Evolutionary conservation across 2,329 filamentous ascomycete species (phyloP).

Genomic region (Arthrobotrys sphaeroides): DNA sequence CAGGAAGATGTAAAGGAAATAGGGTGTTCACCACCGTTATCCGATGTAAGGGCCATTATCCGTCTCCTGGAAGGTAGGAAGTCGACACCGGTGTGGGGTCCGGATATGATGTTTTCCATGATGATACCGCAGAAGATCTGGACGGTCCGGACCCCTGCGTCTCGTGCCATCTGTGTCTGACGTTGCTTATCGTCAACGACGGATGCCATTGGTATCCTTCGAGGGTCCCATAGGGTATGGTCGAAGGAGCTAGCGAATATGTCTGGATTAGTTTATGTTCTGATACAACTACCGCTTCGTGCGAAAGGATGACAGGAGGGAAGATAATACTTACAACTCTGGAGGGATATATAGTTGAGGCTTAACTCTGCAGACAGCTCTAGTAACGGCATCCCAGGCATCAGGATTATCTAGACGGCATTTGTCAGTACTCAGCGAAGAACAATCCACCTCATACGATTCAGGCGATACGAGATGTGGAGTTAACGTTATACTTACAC

Average conservation of each 20-base stretch:
- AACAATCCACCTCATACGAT: background rate
- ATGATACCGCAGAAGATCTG: conserved; percentile 51
- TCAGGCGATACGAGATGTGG: conserved; percentile 23
- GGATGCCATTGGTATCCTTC: conserved; percentile 40
- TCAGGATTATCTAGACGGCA: conserved; percentile 39
- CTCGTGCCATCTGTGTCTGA: conserved; percentile 32
- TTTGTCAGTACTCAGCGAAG: conserved; percentile 37
- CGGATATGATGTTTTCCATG: conserved; percentile 49
- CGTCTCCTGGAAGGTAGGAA: conserved; percentile 34
- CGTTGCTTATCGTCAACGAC: conserved; percentile 48
- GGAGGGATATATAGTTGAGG: conserved; percentile 51
- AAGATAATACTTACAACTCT: conserved; percentile 49
- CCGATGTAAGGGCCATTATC: conserved; percentile 14
- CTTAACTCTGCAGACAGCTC: conserved; percentile 47
- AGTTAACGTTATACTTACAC: conserved; percentile 33
- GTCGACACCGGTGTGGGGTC: conserved; percentile 39
- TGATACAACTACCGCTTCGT: conserved; percentile 7
- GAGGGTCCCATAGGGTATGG: conserved; percentile 45
- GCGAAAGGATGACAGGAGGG: conserved; percentile 15
- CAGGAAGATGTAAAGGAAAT: conserved; percentile 51
- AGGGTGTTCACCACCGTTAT: conserved; percentile 9
- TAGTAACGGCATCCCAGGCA: conserved; percentile 44
- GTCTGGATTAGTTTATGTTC: conserved; percentile 21
- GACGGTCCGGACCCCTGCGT: conserved; percentile 35
- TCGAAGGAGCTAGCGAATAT: conserved; percentile 46